These are phyloP conservation scores for Plasmodium blacklocki DNA, from an alignment of 169 alveolate species.

Conservation along the genomic window DNA sequence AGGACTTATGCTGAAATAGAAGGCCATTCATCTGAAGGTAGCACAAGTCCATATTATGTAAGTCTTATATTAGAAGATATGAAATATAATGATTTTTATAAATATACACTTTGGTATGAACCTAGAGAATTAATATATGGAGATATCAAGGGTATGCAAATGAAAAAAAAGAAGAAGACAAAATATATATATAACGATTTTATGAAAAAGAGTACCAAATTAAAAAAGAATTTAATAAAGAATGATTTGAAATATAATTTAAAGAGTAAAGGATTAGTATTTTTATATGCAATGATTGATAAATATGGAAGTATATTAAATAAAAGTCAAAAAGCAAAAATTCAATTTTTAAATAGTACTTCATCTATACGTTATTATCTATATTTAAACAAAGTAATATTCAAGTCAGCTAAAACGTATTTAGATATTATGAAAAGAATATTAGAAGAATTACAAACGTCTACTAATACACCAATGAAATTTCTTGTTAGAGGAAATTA, in stretches of 20 bases:
- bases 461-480: slow-evolving; percentile 31
- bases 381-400: slow-evolving; percentile 24
- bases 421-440: slow-evolving; percentile 27
- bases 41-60: slow-evolving; percentile 26
- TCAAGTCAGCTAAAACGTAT: slow-evolving; percentile 15
- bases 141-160: background rate
- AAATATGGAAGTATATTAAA: slow-evolving; percentile 17
- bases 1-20: slow-evolving; percentile 59
- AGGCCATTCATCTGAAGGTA: background rate
- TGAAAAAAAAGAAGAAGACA: background rate
- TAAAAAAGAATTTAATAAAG: slow-evolving; percentile 37
- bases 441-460: slow-evolving; percentile 21
- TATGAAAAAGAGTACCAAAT: slow-evolving; percentile 3
- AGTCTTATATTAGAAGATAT: slow-evolving; percentile 52
- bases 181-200: slow-evolving; percentile 43
- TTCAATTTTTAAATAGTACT: slow-evolving; percentile 19
- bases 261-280: slow-evolving; percentile 36
- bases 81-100: slow-evolving; percentile 35
- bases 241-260: slow-evolving; percentile 18
- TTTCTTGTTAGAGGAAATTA: slow-evolving; percentile 60
- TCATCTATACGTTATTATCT: slow-evolving; percentile 38
- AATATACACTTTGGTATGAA: slow-evolving; percentile 60
- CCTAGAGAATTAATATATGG: slow-evolving; percentile 26
- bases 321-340: slow-evolving; percentile 27
- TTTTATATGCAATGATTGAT: slow-evolving; percentile 39